phyloP scores from a whole-genome alignment of 306 rosid species.

The Prunus mume region DNA sequence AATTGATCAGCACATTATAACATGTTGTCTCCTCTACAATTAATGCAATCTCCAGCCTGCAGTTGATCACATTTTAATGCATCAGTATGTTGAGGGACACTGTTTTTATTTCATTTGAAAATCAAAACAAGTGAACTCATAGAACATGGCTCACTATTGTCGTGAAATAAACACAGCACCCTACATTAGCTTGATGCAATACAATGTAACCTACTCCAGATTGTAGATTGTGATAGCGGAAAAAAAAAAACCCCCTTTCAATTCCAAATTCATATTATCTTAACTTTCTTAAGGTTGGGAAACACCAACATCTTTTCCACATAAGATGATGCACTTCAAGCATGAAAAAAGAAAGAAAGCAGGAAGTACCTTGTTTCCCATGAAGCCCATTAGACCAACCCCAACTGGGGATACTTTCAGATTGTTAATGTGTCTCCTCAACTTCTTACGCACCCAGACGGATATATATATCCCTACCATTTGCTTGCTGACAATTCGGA shows the following conservation, averaged over 20 bases:
- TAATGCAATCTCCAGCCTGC: conserved; percentile 6
- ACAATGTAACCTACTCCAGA: not conserved
- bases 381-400: conserved; percentile 95
- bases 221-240: too few relatives aligned
- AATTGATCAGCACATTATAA: conserved; percentile 14
- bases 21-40: conserved; percentile 6
- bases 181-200: not conserved
- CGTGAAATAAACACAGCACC: not conserved
- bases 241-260: too few relatives aligned
- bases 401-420: conserved; percentile 91
- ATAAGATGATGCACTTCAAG: not conserved
- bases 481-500: conserved; percentile 91
- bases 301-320: not conserved
- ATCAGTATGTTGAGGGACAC: conserved; percentile 6
- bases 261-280: not conserved
- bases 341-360: not conserved
- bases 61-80: conserved; percentile 16
- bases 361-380: conserved; percentile 91
- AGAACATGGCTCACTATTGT: not conserved
- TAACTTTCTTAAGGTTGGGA: conserved; percentile 3
- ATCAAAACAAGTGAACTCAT: not conserved
- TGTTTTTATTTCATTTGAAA: not conserved
- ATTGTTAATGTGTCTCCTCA: conserved; percentile 85
- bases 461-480: conserved; percentile 97
- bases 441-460: conserved; percentile 83